A percentile compares a stretch with the other conserved stretches of the same genome.
These are phyloP conservation scores for Ceratobasidium sp. DNA, from an alignment of 1,284 basidiomycete genomes.

Conservation along the genomic window DNA sequence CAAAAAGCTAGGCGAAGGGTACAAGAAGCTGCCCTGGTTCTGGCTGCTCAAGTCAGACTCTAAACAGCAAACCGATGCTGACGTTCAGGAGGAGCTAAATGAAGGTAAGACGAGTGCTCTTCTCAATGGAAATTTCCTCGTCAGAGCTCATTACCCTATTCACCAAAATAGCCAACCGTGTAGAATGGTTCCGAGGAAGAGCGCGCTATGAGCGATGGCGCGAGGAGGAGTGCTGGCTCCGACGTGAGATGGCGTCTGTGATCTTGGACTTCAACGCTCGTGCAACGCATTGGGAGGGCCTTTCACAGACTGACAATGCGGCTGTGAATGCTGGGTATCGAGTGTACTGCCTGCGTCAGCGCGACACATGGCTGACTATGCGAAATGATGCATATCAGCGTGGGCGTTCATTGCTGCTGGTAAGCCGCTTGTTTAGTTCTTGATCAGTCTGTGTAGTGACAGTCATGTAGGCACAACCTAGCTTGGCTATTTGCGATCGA, in stretches of 20 bases:
- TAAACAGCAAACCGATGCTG: not conserved
- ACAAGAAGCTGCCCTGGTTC: conserved; percentile 8
- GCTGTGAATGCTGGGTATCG: not conserved
- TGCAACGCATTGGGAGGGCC: not conserved
- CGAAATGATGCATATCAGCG: not conserved
- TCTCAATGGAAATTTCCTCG: too few relatives aligned
- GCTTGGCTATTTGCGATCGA: not conserved
- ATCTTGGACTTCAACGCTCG: not conserved
- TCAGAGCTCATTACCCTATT: too few relatives aligned
- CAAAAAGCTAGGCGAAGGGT: not conserved
- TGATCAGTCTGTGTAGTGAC: not conserved
- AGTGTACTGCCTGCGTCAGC: not conserved
- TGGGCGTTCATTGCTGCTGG: not conserved
- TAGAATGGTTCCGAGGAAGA: conserved; percentile 6
- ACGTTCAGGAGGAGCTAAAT: not conserved
- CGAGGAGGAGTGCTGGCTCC: not conserved
- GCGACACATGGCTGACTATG: not conserved
- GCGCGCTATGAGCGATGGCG: not conserved
- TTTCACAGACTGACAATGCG: not conserved
- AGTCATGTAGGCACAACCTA: not conserved
- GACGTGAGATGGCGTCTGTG: conserved; percentile 4
- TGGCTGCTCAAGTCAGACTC: not conserved
- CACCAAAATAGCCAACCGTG: too few relatives aligned
- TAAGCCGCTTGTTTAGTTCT: not conserved
- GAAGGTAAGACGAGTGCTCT: not conserved